Conservation (phyloP, 176 grass and related monocot genomes). For the Triticum turgidum region DNA sequence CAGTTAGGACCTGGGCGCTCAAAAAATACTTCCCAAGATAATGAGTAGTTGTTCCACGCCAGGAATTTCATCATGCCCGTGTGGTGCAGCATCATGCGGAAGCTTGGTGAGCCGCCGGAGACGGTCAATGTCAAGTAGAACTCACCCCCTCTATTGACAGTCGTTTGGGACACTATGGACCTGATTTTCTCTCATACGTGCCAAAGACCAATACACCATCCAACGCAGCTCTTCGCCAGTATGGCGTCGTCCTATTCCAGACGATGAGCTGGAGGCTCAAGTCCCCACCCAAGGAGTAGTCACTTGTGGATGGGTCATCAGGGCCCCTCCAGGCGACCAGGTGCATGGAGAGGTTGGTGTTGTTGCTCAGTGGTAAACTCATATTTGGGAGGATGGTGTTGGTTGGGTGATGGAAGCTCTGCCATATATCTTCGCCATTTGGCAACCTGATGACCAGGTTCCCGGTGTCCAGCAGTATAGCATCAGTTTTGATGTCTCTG, state of each 20-base stretch:
- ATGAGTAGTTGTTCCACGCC: neutral
- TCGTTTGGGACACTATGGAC: neutral
- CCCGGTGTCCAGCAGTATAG: neutral
- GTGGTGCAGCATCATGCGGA: neutral
- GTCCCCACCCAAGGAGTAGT: slow-evolving; percentile 25
- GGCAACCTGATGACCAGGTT: slow-evolving; percentile 25
- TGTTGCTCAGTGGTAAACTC: neutral
- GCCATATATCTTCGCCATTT: neutral
- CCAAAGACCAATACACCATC: neutral
- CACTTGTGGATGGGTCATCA: slow-evolving; percentile 29
- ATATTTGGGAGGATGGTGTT: slow-evolving; percentile 30
- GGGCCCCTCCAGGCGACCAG: slow-evolving; percentile 28
- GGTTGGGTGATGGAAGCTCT: slow-evolving; percentile 3
- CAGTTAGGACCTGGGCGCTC: slow-evolving; percentile 8
- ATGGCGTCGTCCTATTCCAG: neutral
- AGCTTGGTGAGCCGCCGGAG: neutral
- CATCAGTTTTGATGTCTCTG: neutral
- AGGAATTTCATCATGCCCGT: neutral
- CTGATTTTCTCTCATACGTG: neutral
- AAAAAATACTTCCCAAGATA: neutral
- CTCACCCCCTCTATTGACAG: neutral
- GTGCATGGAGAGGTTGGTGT: neutral
- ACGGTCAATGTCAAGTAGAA: neutral
- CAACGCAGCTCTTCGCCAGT: neutral
- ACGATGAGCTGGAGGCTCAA: neutral